Base-by-base conservation (phyloP, 2,329 filamentous ascomycete genomes). In the Fusarium nodosum region DNA sequence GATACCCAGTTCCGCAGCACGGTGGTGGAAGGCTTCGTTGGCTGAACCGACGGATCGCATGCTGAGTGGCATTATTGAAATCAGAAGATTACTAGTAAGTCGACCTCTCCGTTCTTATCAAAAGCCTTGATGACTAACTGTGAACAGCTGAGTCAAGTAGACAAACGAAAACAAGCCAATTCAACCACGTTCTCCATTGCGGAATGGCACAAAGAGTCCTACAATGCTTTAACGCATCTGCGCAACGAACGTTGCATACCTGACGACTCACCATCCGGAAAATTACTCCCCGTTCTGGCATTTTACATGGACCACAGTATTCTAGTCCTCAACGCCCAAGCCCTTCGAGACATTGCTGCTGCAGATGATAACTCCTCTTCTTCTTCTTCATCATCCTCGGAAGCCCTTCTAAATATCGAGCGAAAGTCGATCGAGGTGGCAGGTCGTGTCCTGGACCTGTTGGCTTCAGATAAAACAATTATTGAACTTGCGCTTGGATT, bases 221-320 rank as follows among this genome's bases (percentile, higher is more conserved):
- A 58, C 8, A 33, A 64, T 2, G 31, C 8, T 2, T 10, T 64
- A 0, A 50, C 22, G 5, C 38, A 28, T 1, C 13, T 64, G 5
- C 59, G 60, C 0, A 39, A 64, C n/a, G 59, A 64, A 3, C 60
- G 60, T 4, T 64, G 44, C 18, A 42, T 20, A 2, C 5, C 22
- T 3, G 60, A 64, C 8, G 38, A 41, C 5, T 22, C 42, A 0
- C 59, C 59, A 11, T 64, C 60, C 3, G 24, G 50, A 10, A 63
- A 22, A 11, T 50, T 30, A 15, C 44, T 64, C 5, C 60, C 60
- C 0, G 47, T 64, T 3, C 28, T 64, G 0, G 59, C 51, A 2
- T 64, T 64, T 2, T 64, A 64, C 2, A 64, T 64, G 60, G 51
- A 64, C 15, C 60, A 64, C 22, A 39, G 50, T 3, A 48, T 64